Evolutionary conservation across 2,329 filamentous ascomycete species (phyloP), one percentile per base, ranked within the genome.

Genomic region (Colletotrichum neosansevieriae): DNA sequence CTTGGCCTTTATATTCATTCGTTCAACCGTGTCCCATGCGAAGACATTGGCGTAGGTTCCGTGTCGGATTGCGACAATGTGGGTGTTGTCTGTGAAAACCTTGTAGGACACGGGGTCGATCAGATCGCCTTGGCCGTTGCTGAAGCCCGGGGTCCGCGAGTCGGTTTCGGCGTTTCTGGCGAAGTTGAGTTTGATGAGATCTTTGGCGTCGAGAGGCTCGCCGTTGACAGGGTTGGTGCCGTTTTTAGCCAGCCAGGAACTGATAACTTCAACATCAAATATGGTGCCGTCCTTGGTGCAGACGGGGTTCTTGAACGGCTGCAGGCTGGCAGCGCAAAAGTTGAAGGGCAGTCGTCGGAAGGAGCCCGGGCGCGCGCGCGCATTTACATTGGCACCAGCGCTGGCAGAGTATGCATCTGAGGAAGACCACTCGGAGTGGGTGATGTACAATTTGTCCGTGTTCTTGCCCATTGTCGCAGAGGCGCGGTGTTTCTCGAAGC

Each of bases 81-180:
- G 96, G 4, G 96, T 98, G 79, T 98, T 98, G 78, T 99, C 94
- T 53, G 96, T 99, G 75, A 99, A 94, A 47, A 97, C 92, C 79
- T 99, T 99, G 85, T 93, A 98, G 0, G 94, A 98, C 53, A 99
- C 95, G 0, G 96, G 97, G 75, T 99, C 96, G 71, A 98, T 93
- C 75, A 96, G 92, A 74, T 98, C 96, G 60, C 89, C 92, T 69
- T 86, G 84, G 15, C 83, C 86, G 70, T 89, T 86, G 71, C 81
- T 82, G 12, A 80, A 71, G 3, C 81, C 83, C 45, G 80, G 78
- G 9, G 81, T 81, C 45, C 84, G 80, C 3, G 82, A 81, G 72
- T 86, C 82, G 49, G 82, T 80, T 70, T 94, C 92, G 60, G 94
- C 92, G 79, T 98, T 99, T 78, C 95, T 94, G 69, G 93, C 88